These are phyloP conservation scores for Phytophthora palmivora DNA, from an alignment of 352 stramenopile species.

Conservation along the genomic window DNA sequence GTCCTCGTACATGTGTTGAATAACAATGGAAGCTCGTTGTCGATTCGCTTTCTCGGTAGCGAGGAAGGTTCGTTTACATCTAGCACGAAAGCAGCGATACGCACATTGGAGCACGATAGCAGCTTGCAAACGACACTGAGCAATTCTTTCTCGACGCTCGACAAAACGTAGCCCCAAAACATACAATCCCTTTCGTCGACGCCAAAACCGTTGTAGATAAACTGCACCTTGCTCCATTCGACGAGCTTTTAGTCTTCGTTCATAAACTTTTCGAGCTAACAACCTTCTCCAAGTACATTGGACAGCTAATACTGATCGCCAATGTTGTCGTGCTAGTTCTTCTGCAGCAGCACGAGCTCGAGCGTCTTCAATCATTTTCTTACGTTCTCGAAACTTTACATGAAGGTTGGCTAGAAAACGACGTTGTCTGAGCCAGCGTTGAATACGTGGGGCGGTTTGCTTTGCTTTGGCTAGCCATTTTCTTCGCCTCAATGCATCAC, in stretches of 20 bases:
- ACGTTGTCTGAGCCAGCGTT: conserved; percentile 38
- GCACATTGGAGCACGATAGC: conserved; percentile 53
- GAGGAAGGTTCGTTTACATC: conserved; percentile 8
- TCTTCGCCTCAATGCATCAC: conserved; percentile 11
- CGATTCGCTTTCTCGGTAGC: conserved; percentile 27
- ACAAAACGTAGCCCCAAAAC: conserved; percentile 61
- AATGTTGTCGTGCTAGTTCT: conserved; percentile 32
- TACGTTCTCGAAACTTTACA: conserved; percentile 38
- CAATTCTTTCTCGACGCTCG: conserved; percentile 48
- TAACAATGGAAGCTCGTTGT: conserved; percentile 33
- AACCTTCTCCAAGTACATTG: conserved; percentile 55
- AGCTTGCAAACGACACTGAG: conserved; percentile 31
- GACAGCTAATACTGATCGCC: conserved; percentile 35
- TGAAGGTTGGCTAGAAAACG: conserved; percentile 19
- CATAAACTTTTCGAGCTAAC: conserved; percentile 33
- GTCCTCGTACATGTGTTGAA: conserved; percentile 49
- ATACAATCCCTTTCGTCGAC: conserved; percentile 43
- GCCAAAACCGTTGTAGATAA: conserved; percentile 59
- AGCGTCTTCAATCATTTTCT: conserved; percentile 37
- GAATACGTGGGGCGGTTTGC: conserved; percentile 3
- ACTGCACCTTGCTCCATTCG: conserved; percentile 42
- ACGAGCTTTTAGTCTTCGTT: conserved; percentile 15
- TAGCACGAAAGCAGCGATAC: conserved; percentile 37
- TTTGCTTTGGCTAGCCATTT: conserved; percentile 32
- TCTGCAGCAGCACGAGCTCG: conserved; percentile 26